These are phyloP conservation scores for Arbutus unedo DNA, from an alignment of 148 eudicot genomes.

Conservation along the genomic window DNA sequence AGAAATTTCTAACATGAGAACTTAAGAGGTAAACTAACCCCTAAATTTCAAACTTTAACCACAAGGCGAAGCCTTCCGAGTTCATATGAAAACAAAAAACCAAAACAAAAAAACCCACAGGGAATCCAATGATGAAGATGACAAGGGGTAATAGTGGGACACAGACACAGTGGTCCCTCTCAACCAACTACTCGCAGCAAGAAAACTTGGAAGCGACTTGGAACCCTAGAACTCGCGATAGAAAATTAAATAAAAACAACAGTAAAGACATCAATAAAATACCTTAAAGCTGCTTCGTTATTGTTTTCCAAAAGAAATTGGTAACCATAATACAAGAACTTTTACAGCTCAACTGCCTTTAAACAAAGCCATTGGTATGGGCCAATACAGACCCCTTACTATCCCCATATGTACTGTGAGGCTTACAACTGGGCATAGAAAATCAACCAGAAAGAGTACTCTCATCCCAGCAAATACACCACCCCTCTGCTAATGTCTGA, in stretches of 20 bases:
- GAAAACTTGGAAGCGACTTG: not conserved
- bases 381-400: not conserved
- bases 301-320: not conserved
- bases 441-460: not conserved
- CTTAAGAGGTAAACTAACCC: no score
- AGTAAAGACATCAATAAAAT: not conserved
- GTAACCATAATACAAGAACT: not conserved
- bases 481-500: not conserved
- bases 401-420: not conserved
- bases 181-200: not conserved
- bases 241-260: not conserved
- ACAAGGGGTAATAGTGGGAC: no score
- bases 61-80: no score
- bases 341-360: not conserved
- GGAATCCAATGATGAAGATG: no score
- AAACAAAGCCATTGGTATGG: not conserved
- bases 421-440: not conserved
- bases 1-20: no score
- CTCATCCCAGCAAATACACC: not conserved
- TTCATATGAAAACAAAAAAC: no score
- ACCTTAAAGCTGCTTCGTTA: not conserved
- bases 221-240: no score
- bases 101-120: no score
- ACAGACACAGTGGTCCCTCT: no score
- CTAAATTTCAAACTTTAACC: no score